Evolutionary conservation across 208 protist species (phyloP).

Genomic region (Naegleria fowleri): DNA sequence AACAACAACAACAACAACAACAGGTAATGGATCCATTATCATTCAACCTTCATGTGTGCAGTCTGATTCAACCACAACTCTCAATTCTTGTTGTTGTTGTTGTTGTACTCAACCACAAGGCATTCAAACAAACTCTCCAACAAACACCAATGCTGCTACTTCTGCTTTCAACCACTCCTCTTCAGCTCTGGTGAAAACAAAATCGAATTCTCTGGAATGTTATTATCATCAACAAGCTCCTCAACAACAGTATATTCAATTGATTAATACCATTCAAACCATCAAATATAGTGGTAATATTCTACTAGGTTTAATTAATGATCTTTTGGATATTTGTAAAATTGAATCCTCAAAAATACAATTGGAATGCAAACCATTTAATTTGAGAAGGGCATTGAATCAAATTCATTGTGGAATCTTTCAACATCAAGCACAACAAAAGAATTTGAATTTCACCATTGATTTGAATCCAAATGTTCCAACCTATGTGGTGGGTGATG

Average conservation of each 20-base stretch:
- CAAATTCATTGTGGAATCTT: conserved; percentile 5
- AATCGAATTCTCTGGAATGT: too few species aligned
- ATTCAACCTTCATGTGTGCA: too few species aligned
- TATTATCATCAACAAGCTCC: too few species aligned
- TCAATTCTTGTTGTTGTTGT: too few species aligned
- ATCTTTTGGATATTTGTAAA: conserved; percentile 43
- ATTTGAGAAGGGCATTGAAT: neutral
- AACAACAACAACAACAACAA: too few species aligned
- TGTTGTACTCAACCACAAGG: too few species aligned
- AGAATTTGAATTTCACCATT: conserved; percentile 16
- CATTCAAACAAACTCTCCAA: too few species aligned
- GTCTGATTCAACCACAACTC: too few species aligned
- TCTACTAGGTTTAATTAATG: conserved; percentile 41
- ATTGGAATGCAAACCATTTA: neutral
- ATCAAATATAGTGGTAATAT: conserved; percentile 31
- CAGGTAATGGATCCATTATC: too few species aligned
- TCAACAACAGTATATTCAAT: neutral
- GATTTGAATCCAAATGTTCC: conserved; percentile 14
- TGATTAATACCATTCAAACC: conserved; percentile 9
- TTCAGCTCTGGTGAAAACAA: too few species aligned
- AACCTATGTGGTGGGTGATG: conserved; percentile 29
- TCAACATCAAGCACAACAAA: conserved; percentile 15
- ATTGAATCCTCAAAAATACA: conserved; percentile 33
- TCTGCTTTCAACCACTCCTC: too few species aligned
- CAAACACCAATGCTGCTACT: too few species aligned